These are phyloP conservation scores for Mortierella sp. DNA, from an alignment of 371 early-diverging fungal genomes.

Conservation along the genomic window DNA sequence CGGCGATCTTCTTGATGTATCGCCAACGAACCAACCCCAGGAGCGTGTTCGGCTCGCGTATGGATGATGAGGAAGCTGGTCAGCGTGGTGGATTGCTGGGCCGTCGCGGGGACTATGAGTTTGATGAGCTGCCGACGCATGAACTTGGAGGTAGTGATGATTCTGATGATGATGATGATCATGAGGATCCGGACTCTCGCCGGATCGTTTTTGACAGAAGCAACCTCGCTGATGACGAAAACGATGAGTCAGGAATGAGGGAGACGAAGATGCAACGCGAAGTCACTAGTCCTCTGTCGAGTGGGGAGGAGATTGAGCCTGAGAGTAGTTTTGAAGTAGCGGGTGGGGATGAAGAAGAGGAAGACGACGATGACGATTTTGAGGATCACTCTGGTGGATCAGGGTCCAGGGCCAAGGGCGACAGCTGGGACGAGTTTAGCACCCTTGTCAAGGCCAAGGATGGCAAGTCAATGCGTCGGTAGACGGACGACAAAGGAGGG, in stretches of 20 bases:
- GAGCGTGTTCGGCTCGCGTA: constrained; percentile 21
- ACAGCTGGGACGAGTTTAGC: constrained; percentile 48
- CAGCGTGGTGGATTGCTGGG: constrained; percentile 53
- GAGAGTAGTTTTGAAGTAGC: constrained; percentile 60
- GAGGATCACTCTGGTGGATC: constrained; percentile 54
- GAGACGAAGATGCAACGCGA: constrained; percentile 20
- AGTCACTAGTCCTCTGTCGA: constrained; percentile 35
- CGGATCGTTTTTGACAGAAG: constrained; percentile 30
- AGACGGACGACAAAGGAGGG: too few species aligned
- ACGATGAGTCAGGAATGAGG: constrained; percentile 32
- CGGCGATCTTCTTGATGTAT: constrained; percentile 44
- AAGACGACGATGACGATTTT: constrained; percentile 52
- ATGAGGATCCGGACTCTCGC: constrained; percentile 28
- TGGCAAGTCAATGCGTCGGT: too few species aligned
- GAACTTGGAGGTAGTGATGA: constrained; percentile 49
- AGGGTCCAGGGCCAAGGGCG: constrained; percentile 40
- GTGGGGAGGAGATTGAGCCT: constrained; percentile 52
- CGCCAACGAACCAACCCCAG: constrained; percentile 48
- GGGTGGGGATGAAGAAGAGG: constrained; percentile 51
- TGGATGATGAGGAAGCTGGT: constrained; percentile 44
- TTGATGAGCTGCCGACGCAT: constrained; percentile 49
- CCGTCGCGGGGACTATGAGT: constrained; percentile 51
- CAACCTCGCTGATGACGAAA: constrained; percentile 18
- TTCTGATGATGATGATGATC: constrained; percentile 55
- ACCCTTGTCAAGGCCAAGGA: constrained; percentile 43